Percentiles rank a stretch among this genome's conserved stretches.
phyloP scores from a whole-genome alignment of 345 rosid species.

The Gossypium australe region DNA sequence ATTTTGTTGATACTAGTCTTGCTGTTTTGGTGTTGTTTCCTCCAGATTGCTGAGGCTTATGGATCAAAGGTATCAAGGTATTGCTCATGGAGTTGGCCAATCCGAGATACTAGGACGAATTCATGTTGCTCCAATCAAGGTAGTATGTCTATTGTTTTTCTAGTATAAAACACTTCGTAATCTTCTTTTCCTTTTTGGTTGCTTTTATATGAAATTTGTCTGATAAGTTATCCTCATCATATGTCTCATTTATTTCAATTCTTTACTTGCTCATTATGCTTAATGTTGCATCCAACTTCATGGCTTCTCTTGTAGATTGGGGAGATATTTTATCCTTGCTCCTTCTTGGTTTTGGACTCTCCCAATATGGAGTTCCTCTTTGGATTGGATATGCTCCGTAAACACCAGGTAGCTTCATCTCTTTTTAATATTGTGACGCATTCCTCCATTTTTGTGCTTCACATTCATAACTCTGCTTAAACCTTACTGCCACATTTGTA shows the following conservation, averaged over 20 bases:
- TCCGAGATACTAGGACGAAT: constrained; percentile 95
- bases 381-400: constrained; percentile 99
- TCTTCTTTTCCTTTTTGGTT: not conserved
- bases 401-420: constrained; percentile 75
- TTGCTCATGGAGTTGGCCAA: constrained; percentile 99
- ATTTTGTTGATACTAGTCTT: not conserved
- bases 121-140: constrained; percentile 98
- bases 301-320: constrained; percentile 52
- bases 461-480: not conserved
- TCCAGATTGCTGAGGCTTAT: constrained; percentile 84
- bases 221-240: not conserved
- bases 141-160: constrained; percentile 14
- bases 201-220: not conserved
- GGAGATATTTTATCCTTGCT: constrained; percentile 85
- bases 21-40: constrained; percentile 8
- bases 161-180: not conserved
- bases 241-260: not conserved
- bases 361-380: constrained; percentile 97
- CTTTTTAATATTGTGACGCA: constrained; percentile 7
- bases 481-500: constrained; percentile 9
- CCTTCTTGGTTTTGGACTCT: constrained; percentile 88
- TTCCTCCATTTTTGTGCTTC: constrained; percentile 6
- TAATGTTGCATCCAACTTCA: not conserved
- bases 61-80: constrained; percentile 86
- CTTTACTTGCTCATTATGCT: not conserved